Conservation (phyloP, 371 early-diverging fungal genomes). For the Smittium mucronatum region DNA sequence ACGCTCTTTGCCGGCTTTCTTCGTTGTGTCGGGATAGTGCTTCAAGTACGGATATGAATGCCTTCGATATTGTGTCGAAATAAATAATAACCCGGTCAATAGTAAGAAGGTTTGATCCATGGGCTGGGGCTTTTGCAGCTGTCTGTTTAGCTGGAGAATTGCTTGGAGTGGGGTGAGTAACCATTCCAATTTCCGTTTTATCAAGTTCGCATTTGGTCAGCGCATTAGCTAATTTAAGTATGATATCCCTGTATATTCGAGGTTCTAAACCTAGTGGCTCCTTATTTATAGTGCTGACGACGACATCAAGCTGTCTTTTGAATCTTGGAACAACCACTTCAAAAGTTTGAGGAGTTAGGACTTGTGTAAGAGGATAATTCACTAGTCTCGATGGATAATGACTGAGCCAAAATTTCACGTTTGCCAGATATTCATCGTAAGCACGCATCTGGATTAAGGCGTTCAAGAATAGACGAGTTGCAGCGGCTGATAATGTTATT, state of each 20-base stretch:
- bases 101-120: neutral
- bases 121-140: neutral
- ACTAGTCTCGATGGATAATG: constrained; percentile 6
- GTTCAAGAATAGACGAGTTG: constrained; percentile 33
- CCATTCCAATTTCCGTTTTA: neutral
- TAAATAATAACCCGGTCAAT: neutral
- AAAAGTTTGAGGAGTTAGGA: constrained; percentile 24
- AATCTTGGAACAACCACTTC: constrained; percentile 28
- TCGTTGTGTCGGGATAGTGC: constrained; percentile 4
- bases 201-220: neutral
- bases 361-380: constrained; percentile 29
- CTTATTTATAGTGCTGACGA: constrained; percentile 25
- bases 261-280: constrained; percentile 34
- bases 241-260: constrained; percentile 30
- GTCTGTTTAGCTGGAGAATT: neutral
- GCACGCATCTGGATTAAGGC: constrained; percentile 32
- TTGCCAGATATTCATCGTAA: constrained; percentile 33
- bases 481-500: constrained; percentile 34
- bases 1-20: neutral
- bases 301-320: constrained; percentile 29
- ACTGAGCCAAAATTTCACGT: constrained; percentile 31
- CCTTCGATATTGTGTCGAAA: neutral
- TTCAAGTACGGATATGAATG: constrained; percentile 2
- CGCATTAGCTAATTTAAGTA: constrained; percentile 24
- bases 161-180: neutral